These are phyloP conservation scores for Paraconiothyrium sp. DNA, from an alignment of 2,329 filamentous ascomycete species.

Conservation along the genomic window DNA sequence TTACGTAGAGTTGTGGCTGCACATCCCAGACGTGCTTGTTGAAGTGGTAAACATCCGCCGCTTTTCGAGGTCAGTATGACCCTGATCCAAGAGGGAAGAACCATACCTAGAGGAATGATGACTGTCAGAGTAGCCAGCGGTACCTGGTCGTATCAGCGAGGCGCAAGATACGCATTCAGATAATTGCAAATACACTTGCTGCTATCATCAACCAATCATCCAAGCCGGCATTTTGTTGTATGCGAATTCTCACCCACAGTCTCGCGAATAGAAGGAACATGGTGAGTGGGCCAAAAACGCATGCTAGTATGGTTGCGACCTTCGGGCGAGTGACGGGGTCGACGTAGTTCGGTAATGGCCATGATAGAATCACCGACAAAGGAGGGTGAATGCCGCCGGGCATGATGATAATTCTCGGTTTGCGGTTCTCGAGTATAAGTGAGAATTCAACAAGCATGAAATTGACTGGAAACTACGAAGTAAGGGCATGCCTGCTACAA, in stretches of 20 bases:
- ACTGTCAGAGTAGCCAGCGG: constrained; percentile 32
- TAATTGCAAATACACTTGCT: constrained; percentile 30
- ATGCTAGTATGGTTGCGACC: constrained; percentile 29
- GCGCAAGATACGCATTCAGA: background rate
- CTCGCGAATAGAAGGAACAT: constrained; percentile 34
- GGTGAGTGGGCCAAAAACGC: constrained; percentile 35
- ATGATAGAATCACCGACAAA: constrained; percentile 33
- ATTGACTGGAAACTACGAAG: background rate
- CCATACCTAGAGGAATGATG: constrained; percentile 33
- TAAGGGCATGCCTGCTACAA: constrained; percentile 22
- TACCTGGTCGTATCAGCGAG: constrained; percentile 26
- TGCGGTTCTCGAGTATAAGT: background rate
- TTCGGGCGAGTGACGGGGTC: constrained; percentile 35
- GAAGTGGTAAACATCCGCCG: constrained; percentile 27
- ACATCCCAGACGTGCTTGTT: constrained; percentile 43
- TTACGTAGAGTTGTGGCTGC: constrained; percentile 24
- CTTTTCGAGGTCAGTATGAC: constrained; percentile 27
- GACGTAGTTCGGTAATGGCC: constrained; percentile 37
- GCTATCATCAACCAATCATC: constrained; percentile 45
- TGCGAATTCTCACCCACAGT: constrained; percentile 40
- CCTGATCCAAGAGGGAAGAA: background rate
- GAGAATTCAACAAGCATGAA: background rate
- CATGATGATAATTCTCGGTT: constrained; percentile 28
- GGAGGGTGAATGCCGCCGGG: constrained; percentile 42
- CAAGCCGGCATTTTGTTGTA: constrained; percentile 36